Conservation (phyloP, 352 stramenopile genomes). For the Phytophthora pistaciae region DNA sequence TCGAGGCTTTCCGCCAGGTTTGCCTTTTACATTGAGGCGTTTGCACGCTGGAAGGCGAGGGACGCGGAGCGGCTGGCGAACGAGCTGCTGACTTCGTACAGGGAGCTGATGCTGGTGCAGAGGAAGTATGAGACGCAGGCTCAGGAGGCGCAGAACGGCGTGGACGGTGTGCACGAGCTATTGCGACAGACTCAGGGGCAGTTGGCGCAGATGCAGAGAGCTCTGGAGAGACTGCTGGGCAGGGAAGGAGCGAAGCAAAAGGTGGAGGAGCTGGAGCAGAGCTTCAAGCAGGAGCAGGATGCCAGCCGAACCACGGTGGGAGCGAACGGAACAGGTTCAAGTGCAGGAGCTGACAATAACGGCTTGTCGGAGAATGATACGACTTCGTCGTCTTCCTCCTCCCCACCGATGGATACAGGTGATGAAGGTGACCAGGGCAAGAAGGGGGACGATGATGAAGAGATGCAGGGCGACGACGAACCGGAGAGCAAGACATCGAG, state of each 20-base stretch:
- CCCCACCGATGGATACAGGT: slow-evolving; percentile 15
- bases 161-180: slow-evolving; percentile 66
- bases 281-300: slow-evolving; percentile 22
- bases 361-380: slow-evolving; percentile 13
- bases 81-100: slow-evolving; percentile 67
- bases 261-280: slow-evolving; percentile 45
- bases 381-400: slow-evolving; percentile 7
- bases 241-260: slow-evolving; percentile 47
- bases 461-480: slow-evolving; percentile 19
- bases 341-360: slow-evolving; percentile 3
- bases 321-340: not conserved
- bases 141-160: slow-evolving; percentile 31
- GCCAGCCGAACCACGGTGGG: no score
- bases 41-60: slow-evolving; percentile 65
- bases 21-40: slow-evolving; percentile 75
- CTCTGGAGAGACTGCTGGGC: slow-evolving; percentile 66
- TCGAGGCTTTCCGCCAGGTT: slow-evolving; percentile 62
- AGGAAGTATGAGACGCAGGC: slow-evolving; percentile 51
- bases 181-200: slow-evolving; percentile 68
- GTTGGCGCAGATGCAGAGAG: slow-evolving; percentile 58
- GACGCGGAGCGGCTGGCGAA: slow-evolving; percentile 62
- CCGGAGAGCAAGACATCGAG: slow-evolving; percentile 5
- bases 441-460: slow-evolving; percentile 35
- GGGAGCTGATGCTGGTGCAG: slow-evolving; percentile 56
- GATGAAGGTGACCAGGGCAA: slow-evolving; percentile 27